Conservation (phyloP, 2,329 filamentous ascomycete genomes). For the Phialophora chinensis region DNA sequence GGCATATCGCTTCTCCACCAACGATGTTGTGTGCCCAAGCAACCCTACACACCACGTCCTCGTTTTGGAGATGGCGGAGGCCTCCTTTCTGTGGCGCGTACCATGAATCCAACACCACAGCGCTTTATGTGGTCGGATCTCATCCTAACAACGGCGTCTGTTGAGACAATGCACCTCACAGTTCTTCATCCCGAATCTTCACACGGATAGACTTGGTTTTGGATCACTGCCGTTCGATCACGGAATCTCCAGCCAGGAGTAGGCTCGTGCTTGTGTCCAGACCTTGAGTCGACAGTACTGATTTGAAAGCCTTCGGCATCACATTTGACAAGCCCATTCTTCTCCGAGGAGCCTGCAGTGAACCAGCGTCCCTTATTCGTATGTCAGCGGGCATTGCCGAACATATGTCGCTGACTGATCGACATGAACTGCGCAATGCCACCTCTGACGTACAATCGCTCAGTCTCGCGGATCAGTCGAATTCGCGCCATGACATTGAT, state of each 20-base stretch:
- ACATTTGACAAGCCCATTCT: neutral
- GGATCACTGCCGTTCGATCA: neutral
- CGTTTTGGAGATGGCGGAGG: neutral
- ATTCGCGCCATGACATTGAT: neutral
- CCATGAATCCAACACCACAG: neutral
- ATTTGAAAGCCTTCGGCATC: neutral
- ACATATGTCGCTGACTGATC: neutral
- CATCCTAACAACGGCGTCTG: neutral
- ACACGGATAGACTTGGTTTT: neutral
- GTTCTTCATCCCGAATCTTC: neutral
- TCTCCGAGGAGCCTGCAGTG: neutral
- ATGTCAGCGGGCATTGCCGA: neutral
- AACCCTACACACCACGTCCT: neutral
- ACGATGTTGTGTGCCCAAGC: neutral
- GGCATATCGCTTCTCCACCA: neutral
- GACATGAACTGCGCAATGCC: neutral
- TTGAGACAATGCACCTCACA: neutral
- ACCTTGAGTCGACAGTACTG: neutral
- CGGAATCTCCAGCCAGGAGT: neutral
- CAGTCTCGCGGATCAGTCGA: neutral
- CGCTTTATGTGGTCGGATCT: neutral
- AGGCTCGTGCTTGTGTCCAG: neutral
- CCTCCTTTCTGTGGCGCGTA: neutral
- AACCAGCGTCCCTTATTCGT: neutral
- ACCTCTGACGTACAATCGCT: neutral